These are phyloP conservation scores for Herpetomonas tarakana DNA, from an alignment of 208 protist genomes.

Conservation along the genomic window DNA sequence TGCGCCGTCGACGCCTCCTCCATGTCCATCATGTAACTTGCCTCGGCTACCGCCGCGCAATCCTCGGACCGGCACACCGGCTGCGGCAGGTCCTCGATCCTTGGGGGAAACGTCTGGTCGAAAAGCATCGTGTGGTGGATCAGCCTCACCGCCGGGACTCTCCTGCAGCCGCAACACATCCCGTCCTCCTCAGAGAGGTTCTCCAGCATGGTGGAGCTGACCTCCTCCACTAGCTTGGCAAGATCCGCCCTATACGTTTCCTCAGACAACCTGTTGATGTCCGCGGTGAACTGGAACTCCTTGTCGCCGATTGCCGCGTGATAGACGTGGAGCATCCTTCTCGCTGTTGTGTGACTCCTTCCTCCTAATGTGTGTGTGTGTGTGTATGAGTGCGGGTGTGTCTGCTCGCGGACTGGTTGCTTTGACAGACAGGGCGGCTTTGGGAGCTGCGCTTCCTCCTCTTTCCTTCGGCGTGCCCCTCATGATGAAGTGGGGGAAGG, in stretches of 20 bases:
- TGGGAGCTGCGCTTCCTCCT: too few species aligned
- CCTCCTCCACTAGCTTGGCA: slow-evolving; percentile 30
- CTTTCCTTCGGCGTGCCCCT: too few species aligned
- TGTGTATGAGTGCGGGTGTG: too few species aligned
- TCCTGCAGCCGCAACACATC: slow-evolving; percentile 38
- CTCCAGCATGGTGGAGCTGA: slow-evolving; percentile 40
- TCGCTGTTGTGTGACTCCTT: background rate
- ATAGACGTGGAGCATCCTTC: slow-evolving; percentile 57
- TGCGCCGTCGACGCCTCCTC: slow-evolving; percentile 25
- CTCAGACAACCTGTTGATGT: slow-evolving; percentile 33
- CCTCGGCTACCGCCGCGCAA: slow-evolving; percentile 29
- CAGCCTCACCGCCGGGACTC: slow-evolving; percentile 29
- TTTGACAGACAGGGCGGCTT: too few species aligned
- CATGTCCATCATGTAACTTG: slow-evolving; percentile 42
- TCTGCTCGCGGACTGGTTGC: too few species aligned
- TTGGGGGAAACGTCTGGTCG: slow-evolving; percentile 28
- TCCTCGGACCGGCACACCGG: slow-evolving; percentile 34
- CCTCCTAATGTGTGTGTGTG: too few species aligned
- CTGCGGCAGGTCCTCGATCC: slow-evolving; percentile 51
- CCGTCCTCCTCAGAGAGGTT: slow-evolving; percentile 34
- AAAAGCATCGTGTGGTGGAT: slow-evolving; percentile 66
- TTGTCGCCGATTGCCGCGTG: slow-evolving; percentile 50
- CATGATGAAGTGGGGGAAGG: too few species aligned
- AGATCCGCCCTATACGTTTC: slow-evolving; percentile 32
- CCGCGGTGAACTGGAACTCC: slow-evolving; percentile 47